These are phyloP conservation scores for Cairneyella variabilis DNA, from an alignment of 495 filamentous ascomycete species.

Conservation along the genomic window DNA sequence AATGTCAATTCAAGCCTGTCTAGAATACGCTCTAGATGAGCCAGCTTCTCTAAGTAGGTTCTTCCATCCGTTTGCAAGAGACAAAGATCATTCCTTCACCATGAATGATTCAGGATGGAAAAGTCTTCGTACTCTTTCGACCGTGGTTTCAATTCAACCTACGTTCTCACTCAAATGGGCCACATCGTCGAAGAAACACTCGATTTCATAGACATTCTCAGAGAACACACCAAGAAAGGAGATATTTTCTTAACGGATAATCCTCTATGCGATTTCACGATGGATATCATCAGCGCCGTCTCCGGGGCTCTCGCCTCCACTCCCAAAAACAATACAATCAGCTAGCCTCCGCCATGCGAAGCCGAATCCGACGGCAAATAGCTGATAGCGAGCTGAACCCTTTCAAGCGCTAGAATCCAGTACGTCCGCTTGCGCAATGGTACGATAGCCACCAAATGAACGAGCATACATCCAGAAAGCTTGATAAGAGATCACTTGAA, in stretches of 20 bases:
- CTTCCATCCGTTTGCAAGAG: slow-evolving; percentile 17
- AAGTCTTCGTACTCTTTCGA: slow-evolving; percentile 27
- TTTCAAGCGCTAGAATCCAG: slow-evolving; percentile 19
- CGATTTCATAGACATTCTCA: slow-evolving; percentile 31
- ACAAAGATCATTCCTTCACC: slow-evolving; percentile 6
- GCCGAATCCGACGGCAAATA: slow-evolving; percentile 13
- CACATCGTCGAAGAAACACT: slow-evolving; percentile 32
- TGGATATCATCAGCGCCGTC: slow-evolving; percentile 56
- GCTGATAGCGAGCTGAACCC: slow-evolving; percentile 24
- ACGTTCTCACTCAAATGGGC: slow-evolving; percentile 28
- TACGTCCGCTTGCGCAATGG: slow-evolving; percentile 21
- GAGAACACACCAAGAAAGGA: slow-evolving; percentile 24
- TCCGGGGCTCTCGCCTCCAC: not conserved
- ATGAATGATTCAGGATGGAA: slow-evolving; percentile 33
- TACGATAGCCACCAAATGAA: slow-evolving; percentile 32
- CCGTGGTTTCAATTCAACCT: slow-evolving; percentile 31
- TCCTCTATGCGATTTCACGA: slow-evolving; percentile 53
- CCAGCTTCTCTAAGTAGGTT: slow-evolving; percentile 22
- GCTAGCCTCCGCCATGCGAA: slow-evolving; percentile 31
- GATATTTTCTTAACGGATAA: slow-evolving; percentile 48
- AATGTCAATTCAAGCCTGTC: slow-evolving; percentile 18
- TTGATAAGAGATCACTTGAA: slow-evolving; percentile 31
- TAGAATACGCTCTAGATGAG: slow-evolving; percentile 11
- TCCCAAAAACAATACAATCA: slow-evolving; percentile 6
- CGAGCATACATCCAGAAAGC: slow-evolving; percentile 28